These are phyloP conservation scores for Agaricus blazei DNA, from an alignment of 768 basidiomycete species.

Conservation along the genomic window DNA sequence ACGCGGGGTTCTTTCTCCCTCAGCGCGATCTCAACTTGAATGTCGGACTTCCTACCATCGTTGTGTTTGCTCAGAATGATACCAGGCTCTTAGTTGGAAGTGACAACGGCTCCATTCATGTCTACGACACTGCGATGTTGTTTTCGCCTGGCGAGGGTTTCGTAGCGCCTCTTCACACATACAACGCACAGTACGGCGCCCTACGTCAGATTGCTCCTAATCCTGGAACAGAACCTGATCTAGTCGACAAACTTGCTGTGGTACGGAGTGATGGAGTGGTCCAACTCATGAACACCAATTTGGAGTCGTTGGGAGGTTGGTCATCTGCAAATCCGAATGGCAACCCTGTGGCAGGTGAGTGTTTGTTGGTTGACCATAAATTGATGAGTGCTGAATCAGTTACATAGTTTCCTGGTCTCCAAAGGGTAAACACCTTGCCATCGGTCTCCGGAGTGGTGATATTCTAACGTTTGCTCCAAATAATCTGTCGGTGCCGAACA, in stretches of 20 bases:
- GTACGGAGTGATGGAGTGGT: constrained; percentile 43
- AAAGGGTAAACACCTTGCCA: constrained; percentile 79
- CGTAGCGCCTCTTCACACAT: constrained; percentile 43
- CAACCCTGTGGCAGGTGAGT: constrained; percentile 56
- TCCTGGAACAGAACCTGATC: constrained; percentile 47
- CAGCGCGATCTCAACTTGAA: constrained; percentile 44
- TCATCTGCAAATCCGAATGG: constrained; percentile 38
- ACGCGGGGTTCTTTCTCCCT: constrained; percentile 38
- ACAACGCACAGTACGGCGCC: constrained; percentile 38
- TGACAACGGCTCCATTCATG: constrained; percentile 51
- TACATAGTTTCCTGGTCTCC: constrained; percentile 75
- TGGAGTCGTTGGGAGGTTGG: constrained; percentile 56
- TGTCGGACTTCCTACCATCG: constrained; percentile 41
- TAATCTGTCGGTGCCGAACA: constrained; percentile 49
- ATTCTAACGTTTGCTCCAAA: constrained; percentile 62
- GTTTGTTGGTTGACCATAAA: background rate
- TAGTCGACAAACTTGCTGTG: constrained; percentile 56
- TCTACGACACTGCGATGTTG: constrained; percentile 52
- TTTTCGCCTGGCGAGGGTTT: constrained; percentile 39
- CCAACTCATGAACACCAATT: constrained; percentile 53
- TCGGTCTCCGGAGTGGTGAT: constrained; percentile 66
- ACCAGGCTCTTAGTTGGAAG: constrained; percentile 56
- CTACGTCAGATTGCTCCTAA: constrained; percentile 58
- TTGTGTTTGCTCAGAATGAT: constrained; percentile 57
- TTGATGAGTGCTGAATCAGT: background rate